These are phyloP conservation scores for Sechiopsis laciniata DNA, from an alignment of 306 rosid species.

Conservation along the genomic window DNA sequence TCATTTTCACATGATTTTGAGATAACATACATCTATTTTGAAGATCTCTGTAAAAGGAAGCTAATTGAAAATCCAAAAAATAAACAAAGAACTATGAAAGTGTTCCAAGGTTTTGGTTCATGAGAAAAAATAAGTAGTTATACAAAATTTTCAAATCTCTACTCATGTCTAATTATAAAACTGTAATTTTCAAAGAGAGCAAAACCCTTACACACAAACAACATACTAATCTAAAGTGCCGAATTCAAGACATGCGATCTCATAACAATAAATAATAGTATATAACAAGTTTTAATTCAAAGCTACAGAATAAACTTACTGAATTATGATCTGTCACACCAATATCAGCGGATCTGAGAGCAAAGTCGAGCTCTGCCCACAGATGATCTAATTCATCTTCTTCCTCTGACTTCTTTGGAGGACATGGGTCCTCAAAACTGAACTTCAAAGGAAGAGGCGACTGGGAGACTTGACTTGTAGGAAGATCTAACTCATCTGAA, in stretches of 20 bases:
- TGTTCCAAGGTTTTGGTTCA: background rate
- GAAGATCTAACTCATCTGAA: constrained; percentile 23
- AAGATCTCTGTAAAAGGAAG: background rate
- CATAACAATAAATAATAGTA: background rate
- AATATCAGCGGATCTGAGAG: constrained; percentile 23
- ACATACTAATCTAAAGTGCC: background rate
- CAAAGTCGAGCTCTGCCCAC: constrained; percentile 30
- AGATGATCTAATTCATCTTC: constrained; percentile 33
- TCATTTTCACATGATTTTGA: background rate
- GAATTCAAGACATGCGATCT: background rate
- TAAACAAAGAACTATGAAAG: background rate
- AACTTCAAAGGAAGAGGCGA: constrained; percentile 26
- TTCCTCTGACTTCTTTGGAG: constrained; percentile 17
- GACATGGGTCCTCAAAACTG: constrained; percentile 19
- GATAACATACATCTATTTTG: background rate
- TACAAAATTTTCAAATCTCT: background rate
- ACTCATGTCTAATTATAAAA: background rate
- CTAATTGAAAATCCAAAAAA: background rate
- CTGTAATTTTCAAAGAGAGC: no score
- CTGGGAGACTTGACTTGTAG: background rate
- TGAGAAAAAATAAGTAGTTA: background rate
- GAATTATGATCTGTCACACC: constrained; percentile 20
- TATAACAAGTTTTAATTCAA: background rate
- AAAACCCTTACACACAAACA: background rate
- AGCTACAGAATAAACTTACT: constrained; percentile 23